Evolutionary conservation across 441 rosid genomes (phyloP), one percentile per base, ranked within the genome.

Genomic region (Croton laevigatus): DNA sequence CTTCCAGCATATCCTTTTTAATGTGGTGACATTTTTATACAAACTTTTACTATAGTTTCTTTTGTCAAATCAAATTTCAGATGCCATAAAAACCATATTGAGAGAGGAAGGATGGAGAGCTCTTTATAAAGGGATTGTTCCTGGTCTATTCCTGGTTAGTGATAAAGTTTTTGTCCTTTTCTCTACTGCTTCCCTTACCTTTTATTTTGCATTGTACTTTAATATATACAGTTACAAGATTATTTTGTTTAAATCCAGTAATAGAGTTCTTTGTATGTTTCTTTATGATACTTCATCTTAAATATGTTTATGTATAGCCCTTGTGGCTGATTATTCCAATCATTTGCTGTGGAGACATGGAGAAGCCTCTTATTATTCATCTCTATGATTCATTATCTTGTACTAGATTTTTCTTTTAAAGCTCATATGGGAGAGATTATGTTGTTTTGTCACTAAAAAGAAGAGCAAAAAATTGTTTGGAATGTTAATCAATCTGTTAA

Each of bases 91-190:
- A 83, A 94, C 98, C 74, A 94, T 94, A 70, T 64, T 88, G 85
- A 89, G 84, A 80, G 94, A 92, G 81, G 98, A 94, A 85, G 98
- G 98, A 45, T 88, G 88, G 88, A 73, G 74, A 55, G 97, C 90
- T 64, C 88, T 94, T 69, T 94, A 91, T 81, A 91, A 79, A 81
- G 97, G 97, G 72, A 75, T 94, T 58, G 81, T 78, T 82, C 97
- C 98, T 60, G 77, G 91, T 77, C 94, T 94, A 55, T 80, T 94
- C 58, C 83, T 88, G 84, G 98, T 94, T 74, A 81, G 84, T 89
- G 65, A 71, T 75, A 69, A 61, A 51, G 5, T 52, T 66, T 27
- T 70, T 49, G n/a, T 58, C 66, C 27, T 22, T 52, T 22, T 19
- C 42, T 23, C 17, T 67, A 65, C 36, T 37, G 38, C 8, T 40